Evolutionary conservation across 495 filamentous ascomycete species (phyloP).

Genomic region (Xylaria scruposa): DNA sequence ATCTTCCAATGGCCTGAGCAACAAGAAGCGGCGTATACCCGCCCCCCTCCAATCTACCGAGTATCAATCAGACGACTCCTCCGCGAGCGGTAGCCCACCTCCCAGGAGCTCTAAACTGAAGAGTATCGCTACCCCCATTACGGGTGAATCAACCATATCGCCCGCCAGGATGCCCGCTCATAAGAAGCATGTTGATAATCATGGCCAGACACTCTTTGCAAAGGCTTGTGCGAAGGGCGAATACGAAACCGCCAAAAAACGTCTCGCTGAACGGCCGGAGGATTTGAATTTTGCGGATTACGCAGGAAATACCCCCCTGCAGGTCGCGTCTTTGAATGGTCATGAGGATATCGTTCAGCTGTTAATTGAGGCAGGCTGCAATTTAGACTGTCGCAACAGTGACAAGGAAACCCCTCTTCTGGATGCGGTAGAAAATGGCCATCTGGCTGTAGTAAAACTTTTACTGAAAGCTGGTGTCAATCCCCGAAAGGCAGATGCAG

Average conservation of each 20-base stretch:
- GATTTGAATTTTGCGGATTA: conserved; percentile 90
- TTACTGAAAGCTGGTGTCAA: conserved; percentile 86
- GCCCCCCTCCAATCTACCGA: conserved; percentile 68
- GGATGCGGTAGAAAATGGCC: conserved; percentile 94
- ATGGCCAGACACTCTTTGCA: conserved; percentile 84
- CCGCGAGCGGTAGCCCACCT: conserved; percentile 72
- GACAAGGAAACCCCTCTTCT: conserved; percentile 93
- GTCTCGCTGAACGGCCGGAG: conserved; percentile 77
- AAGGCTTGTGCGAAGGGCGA: conserved; percentile 81
- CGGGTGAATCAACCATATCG: conserved; percentile 62
- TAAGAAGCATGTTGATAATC: conserved; percentile 84
- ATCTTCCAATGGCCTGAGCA: conserved; percentile 57
- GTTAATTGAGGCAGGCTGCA: conserved; percentile 80
- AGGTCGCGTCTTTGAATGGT: conserved; percentile 87
- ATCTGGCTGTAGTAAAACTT: conserved; percentile 87
- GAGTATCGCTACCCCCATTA: conserved; percentile 65
- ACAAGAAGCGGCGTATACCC: conserved; percentile 63
- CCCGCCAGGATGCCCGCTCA: conserved; percentile 71
- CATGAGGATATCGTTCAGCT: conserved; percentile 81
- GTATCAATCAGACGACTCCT: conserved; percentile 75
- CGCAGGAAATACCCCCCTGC: conserved; percentile 91
- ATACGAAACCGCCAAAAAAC: conserved; percentile 69
- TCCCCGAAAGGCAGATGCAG: conserved; percentile 82
- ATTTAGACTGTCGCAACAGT: conserved; percentile 77
- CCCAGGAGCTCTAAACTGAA: conserved; percentile 70